Conservation (phyloP, 257 asterid species). For the Solanum rostratum region DNA sequence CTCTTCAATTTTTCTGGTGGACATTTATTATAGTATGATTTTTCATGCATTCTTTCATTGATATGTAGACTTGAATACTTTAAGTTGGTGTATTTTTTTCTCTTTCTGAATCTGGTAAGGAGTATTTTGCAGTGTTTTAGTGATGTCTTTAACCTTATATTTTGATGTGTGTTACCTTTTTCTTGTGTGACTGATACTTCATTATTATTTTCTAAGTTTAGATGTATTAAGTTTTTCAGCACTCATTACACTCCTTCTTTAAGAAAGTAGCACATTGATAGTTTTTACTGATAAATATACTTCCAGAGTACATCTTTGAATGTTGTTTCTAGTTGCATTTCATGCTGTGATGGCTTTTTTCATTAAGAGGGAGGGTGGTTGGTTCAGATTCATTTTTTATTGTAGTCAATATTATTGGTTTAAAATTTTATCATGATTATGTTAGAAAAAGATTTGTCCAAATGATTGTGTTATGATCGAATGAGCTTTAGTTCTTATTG, state of each 20-base stretch:
- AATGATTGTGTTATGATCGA: too few species aligned
- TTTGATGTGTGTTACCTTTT: background rate
- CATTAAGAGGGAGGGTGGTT: too few species aligned
- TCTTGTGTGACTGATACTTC: background rate
- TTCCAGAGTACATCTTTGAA: background rate
- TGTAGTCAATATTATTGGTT: too few species aligned
- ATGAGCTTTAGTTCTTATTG: too few species aligned
- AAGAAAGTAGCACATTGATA: background rate
- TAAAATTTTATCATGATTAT: too few species aligned
- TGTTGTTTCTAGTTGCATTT: background rate
- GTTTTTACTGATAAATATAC: background rate
- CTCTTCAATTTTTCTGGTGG: background rate
- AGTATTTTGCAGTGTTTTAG: background rate
- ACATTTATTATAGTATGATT: background rate
- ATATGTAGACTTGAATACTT: background rate
- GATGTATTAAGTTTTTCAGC: background rate
- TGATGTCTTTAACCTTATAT: background rate
- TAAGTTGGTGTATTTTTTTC: background rate
- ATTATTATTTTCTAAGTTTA: background rate
- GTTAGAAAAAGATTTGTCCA: too few species aligned
- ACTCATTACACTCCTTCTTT: background rate
- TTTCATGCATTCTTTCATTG: background rate
- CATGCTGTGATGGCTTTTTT: too few species aligned
- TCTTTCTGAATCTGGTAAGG: background rate
- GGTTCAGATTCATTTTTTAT: too few species aligned